A percentile compares a stretch with the other conserved stretches of the same genome.
These are phyloP conservation scores for Abrus pulchellus DNA, from an alignment of 306 rosid genomes.

Conservation along the genomic window DNA sequence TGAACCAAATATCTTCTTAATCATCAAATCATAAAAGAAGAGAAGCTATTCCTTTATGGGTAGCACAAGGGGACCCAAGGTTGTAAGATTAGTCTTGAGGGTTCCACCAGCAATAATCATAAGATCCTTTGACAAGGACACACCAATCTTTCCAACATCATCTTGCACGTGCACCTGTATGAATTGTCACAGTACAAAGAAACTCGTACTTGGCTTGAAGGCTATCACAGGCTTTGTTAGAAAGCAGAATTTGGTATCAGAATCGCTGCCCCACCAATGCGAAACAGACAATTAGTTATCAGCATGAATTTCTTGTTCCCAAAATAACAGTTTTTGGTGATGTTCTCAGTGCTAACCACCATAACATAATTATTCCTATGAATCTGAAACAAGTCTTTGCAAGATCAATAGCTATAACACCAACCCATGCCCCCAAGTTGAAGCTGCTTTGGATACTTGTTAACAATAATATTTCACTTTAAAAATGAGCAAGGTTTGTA, in stretches of 20 bases:
- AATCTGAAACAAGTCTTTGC: slow-evolving; percentile 76
- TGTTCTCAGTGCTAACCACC: slow-evolving; percentile 82
- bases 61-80: slow-evolving; percentile 67
- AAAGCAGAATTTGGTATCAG: slow-evolving; percentile 68
- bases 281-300: no score
- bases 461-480: slow-evolving; percentile 57
- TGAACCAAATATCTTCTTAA: slow-evolving; percentile 54
- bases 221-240: slow-evolving; percentile 56
- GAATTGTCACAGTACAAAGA: slow-evolving; percentile 69
- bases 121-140: slow-evolving; percentile 67
- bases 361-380: slow-evolving; percentile 68
- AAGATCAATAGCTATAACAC: slow-evolving; percentile 74
- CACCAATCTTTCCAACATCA: slow-evolving; percentile 66
- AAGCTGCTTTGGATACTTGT: slow-evolving; percentile 65
- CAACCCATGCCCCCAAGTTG: slow-evolving; percentile 88
- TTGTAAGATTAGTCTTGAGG: slow-evolving; percentile 67
- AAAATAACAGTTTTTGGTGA: slow-evolving; percentile 80
- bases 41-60: slow-evolving; percentile 72
- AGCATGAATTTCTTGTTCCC: slow-evolving; percentile 76
- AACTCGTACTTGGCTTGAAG: slow-evolving; percentile 67
- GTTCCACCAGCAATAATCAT: slow-evolving; percentile 79
- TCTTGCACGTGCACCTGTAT: slow-evolving; percentile 72
- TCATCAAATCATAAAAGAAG: slow-evolving; percentile 56
- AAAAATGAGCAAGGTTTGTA: slow-evolving; percentile 47
- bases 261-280: no score